Evolutionary conservation across 2,329 filamentous ascomycete species (phyloP).

Genomic region (Sporothrix pseudoabietina): DNA sequence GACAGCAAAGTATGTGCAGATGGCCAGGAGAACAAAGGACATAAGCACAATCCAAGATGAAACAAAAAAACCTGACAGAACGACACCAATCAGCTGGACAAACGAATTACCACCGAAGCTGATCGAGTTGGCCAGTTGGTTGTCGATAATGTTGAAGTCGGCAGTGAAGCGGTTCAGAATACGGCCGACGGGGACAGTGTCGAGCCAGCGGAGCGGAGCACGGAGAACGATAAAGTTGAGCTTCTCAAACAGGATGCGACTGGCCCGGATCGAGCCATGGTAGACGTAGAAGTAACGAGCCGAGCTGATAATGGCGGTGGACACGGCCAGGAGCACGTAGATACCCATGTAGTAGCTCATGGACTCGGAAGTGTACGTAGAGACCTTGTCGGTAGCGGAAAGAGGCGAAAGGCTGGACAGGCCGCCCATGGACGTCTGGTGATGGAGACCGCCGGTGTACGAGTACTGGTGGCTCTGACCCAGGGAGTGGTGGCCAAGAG

Average conservation of each 20-base stretch:
- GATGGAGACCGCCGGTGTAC: constrained; percentile 53
- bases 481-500: constrained; percentile 23
- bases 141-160: constrained; percentile 75
- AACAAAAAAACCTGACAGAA: constrained; percentile 68
- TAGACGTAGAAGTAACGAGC: constrained; percentile 66
- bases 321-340: constrained; percentile 64
- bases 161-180: constrained; percentile 77
- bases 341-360: constrained; percentile 67
- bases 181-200: constrained; percentile 75
- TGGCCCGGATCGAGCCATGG: constrained; percentile 66
- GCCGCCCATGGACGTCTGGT: constrained; percentile 46
- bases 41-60: constrained; percentile 67
- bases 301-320: constrained; percentile 61
- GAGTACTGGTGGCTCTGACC: constrained; percentile 37
- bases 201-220: constrained; percentile 76
- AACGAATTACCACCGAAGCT: constrained; percentile 61
- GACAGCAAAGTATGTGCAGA: constrained; percentile 61
- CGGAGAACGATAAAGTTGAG: constrained; percentile 69
- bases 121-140: constrained; percentile 64
- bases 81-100: constrained; percentile 65
- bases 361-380: constrained; percentile 39
- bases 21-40: constrained; percentile 58
- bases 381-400: not conserved
- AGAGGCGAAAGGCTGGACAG: constrained; percentile 29
- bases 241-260: constrained; percentile 66